A percentile compares a stretch with the other conserved stretches of the same genome.
Conservation (phyloP, 495 filamentous ascomycete genomes). For the Opeltia flavorubescens region DNA sequence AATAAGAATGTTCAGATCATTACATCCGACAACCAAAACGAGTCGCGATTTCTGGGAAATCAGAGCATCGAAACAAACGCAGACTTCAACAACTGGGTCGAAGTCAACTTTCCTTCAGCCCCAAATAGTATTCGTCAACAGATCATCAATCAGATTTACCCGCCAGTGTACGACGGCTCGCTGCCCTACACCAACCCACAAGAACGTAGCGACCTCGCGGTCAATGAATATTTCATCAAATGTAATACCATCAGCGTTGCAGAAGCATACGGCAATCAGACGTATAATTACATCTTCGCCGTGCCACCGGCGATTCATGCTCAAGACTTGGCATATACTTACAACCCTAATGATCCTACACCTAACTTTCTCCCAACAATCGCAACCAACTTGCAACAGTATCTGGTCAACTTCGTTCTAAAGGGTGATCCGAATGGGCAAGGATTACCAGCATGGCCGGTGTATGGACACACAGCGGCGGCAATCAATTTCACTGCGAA, state of each 20-base stretch:
- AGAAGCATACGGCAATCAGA: constrained; percentile 1
- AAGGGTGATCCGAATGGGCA: not conserved
- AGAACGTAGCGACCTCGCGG: constrained; percentile 3
- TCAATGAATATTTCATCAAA: not conserved
- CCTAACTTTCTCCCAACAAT: not conserved
- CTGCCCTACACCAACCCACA: constrained; percentile 7
- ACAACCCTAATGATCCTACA: constrained; percentile 4
- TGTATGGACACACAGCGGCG: not conserved
- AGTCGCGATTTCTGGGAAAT: not conserved
- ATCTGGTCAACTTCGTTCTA: not conserved
- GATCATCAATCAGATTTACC: constrained; percentile 6
- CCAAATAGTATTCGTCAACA: not conserved
- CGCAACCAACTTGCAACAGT: not conserved
- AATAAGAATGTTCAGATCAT: constrained; percentile 4
- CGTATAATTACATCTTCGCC: constrained; percentile 12
- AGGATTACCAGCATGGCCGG: not conserved
- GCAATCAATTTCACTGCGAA: constrained; percentile 1
- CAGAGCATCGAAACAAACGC: not conserved
- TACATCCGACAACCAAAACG: constrained; percentile 2
- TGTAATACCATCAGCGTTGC: not conserved
- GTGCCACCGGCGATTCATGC: constrained; percentile 8
- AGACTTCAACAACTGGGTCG: constrained; percentile 3
- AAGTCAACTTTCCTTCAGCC: constrained; percentile 2
- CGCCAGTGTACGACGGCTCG: not conserved
- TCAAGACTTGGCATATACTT: constrained; percentile 9